Conservation (phyloP, 768 basidiomycete species). For the Boletus bicolor region DNA sequence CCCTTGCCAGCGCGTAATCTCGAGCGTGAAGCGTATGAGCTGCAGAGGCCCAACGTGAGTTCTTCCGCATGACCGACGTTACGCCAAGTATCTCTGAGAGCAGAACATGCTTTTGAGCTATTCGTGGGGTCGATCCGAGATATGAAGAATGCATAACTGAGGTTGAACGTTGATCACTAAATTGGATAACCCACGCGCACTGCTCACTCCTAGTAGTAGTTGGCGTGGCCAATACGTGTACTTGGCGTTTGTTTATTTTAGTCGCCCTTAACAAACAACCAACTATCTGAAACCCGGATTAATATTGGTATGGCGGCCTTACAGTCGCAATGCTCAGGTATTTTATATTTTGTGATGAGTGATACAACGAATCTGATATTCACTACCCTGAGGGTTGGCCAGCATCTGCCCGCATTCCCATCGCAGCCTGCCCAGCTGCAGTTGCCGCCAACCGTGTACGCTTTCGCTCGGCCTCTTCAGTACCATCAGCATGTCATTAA, state of each 20-base stretch:
- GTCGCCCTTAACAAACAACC: constrained; percentile 27
- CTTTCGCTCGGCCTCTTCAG: constrained; percentile 90
- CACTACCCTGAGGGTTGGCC: constrained; percentile 38
- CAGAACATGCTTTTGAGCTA: constrained; percentile 74
- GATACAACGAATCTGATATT: constrained; percentile 16
- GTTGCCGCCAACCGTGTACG: constrained; percentile 87
- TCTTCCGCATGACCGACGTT: constrained; percentile 94
- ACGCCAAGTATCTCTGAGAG: constrained; percentile 89
- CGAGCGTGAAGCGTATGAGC: constrained; percentile 58
- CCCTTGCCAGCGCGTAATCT: constrained; percentile 68
- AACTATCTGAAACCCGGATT: no score
- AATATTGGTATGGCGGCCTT: no score
- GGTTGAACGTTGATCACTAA: neutral
- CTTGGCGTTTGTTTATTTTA: constrained; percentile 25
- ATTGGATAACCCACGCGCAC: neutral
- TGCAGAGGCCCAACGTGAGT: constrained; percentile 90
- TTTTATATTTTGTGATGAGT: constrained; percentile 5
- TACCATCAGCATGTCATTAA: constrained; percentile 1
- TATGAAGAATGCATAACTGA: constrained; percentile 17
- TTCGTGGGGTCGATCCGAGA: constrained; percentile 18
- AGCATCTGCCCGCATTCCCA: constrained; percentile 55
- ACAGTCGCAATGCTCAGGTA: neutral
- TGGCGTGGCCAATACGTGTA: neutral
- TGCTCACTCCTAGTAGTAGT: neutral
- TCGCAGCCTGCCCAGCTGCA: constrained; percentile 86